Conservation (phyloP, 805 yeast species). For the Isabelozyma rhagii region DNA sequence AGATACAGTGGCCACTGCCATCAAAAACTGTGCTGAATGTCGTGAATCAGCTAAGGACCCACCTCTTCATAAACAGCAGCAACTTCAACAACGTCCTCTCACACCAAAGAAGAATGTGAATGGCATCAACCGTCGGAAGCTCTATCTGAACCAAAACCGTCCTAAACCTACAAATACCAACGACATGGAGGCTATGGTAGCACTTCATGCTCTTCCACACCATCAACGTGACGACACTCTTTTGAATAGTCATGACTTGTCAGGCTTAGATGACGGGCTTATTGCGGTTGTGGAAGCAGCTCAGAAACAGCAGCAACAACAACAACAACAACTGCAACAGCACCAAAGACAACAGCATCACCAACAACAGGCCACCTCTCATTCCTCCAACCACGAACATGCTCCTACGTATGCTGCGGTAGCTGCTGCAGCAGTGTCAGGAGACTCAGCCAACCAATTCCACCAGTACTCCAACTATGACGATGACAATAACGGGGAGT, state of each 20-base stretch:
- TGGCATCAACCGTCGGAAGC: conserved; percentile 10
- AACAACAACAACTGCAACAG: conserved; percentile 15
- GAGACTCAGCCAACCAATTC: conserved; percentile 15
- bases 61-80: conserved; percentile 3
- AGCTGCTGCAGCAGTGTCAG: conserved; percentile 29
- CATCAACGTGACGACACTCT: conserved; percentile 21
- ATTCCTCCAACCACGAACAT: conserved; percentile 7
- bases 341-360: conserved; percentile 14
- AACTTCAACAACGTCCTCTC: conserved; percentile 9
- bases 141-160: conserved; percentile 11
- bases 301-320: conserved; percentile 34
- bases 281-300: conserved; percentile 63
- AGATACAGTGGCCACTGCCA: conserved; percentile 77
- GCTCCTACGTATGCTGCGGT: conserved; percentile 29
- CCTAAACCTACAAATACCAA: conserved; percentile 9
- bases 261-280: conserved; percentile 44
- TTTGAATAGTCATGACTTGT: conserved; percentile 37
- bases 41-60: conserved; percentile 39
- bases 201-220: conserved; percentile 21
- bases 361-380: conserved; percentile 9
- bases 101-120: conserved; percentile 15
- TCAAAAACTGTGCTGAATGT: conserved; percentile 74
- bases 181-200: conserved; percentile 34
- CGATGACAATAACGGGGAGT: background rate
- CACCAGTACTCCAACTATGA: conserved; percentile 13